These are phyloP conservation scores for Leucoagaricus sp. DNA, from an alignment of 1,284 basidiomycete genomes.

Conservation along the genomic window DNA sequence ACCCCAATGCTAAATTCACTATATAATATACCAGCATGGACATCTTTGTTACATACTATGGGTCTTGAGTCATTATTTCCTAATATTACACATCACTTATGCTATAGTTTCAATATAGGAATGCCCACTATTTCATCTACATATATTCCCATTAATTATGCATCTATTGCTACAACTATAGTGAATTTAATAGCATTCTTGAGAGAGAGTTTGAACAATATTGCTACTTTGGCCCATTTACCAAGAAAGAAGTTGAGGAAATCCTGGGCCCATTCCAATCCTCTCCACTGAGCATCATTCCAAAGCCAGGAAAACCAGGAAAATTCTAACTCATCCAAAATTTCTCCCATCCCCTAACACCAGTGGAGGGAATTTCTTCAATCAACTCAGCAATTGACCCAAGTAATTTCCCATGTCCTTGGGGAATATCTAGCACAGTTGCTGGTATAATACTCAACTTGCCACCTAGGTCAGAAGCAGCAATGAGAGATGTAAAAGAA, in stretches of 20 bases:
- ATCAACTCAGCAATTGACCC: conserved; percentile 15
- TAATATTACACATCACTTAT: conserved; percentile 18
- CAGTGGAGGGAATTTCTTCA: conserved; percentile 18
- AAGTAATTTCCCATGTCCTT: conserved; percentile 4
- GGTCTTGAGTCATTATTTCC: conserved; percentile 19
- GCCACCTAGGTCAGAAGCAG: conserved; percentile 1
- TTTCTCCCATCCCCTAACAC: conserved; percentile 27
- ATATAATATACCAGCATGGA: conserved; percentile 27
- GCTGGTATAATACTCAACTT: background rate
- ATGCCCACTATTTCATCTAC: conserved; percentile 22
- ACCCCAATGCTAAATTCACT: conserved; percentile 21
- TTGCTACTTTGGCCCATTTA: conserved; percentile 31
- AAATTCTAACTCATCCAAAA: conserved; percentile 40
- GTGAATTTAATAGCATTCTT: conserved; percentile 19
- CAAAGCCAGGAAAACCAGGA: conserved; percentile 30
- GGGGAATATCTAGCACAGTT: background rate
- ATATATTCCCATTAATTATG: conserved; percentile 26
- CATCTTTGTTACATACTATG: conserved; percentile 1
- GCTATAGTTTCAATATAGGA: conserved; percentile 22
- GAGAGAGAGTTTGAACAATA: conserved; percentile 21
- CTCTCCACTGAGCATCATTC: conserved; percentile 30
- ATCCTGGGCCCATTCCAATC: conserved; percentile 28
- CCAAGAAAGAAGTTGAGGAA: conserved; percentile 20
- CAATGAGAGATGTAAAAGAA: background rate
- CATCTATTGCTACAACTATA: background rate